Base-by-base conservation (phyloP, 352 stramenopile genomes). In the Globisporangium alternatum region DNA sequence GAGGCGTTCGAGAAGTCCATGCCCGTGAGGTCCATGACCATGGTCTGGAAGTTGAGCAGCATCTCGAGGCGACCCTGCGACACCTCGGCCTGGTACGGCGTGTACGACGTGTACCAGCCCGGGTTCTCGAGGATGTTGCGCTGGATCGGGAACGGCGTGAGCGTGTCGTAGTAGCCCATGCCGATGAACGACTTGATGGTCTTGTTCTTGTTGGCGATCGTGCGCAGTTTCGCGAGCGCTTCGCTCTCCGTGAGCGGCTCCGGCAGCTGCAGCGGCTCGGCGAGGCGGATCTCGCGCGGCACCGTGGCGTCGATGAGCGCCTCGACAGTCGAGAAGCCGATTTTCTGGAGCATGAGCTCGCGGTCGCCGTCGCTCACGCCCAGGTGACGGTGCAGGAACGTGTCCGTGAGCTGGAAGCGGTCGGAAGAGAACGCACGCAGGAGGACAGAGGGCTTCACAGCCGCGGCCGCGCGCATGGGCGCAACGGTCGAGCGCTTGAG, bases 41-140 rank as follows among this genome's bases (percentile, higher is more conserved):
- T 92, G 21, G 97, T 99, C 83, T 99, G 98, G 80, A 99, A 99
- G 82, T 99, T 99, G 28, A 99, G 86, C 55, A 99, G 86, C 87
- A 98, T 98, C 83, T 99, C 96, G 4, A 99, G 81, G 30, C 98
- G 94, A 30, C 98, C 98, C 75, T 99, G 98, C 1, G 96, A 98
- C 66, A 99, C 99, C 77, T 99, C 98, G 8, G 97, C 97, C 78
- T 99, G 97, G 81, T 99, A 99, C 55, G 98, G 98, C 59, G 97
- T 99, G 79, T 96, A 97, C 31, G 82, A 96, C 47, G 97, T 99
- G 85, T 99, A 99, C 97, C 98, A 99, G 28, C 97, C 97, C 2
- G 98, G 97, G 88, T 99, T 99, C 83, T 98, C 91, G 17, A 99
- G 74, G 64, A 99, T 96, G 83, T 99, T 98, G 47, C 97, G 90